A percentile compares a stretch with the other conserved stretches of the same genome.
These are phyloP conservation scores for Hibiscus syriacus DNA, from an alignment of 345 rosid genomes.

Conservation along the genomic window DNA sequence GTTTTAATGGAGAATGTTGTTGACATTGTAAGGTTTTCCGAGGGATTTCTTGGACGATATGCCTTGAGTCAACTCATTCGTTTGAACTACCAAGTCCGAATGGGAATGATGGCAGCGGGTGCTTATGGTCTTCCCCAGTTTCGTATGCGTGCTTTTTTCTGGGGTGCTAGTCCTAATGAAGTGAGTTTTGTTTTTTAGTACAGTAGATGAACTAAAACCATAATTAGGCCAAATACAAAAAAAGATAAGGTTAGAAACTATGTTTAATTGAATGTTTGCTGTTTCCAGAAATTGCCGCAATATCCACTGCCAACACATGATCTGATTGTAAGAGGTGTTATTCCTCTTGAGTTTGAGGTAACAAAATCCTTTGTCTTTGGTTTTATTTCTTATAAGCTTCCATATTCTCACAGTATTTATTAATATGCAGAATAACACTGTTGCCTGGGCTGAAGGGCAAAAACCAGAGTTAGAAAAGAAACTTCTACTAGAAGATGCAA, in stretches of 20 bases:
- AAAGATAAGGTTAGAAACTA: too few species aligned
- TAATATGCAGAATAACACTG: constrained; percentile 32
- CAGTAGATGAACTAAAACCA: too few species aligned
- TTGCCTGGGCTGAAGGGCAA: constrained; percentile 39
- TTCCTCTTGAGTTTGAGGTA: constrained; percentile 65
- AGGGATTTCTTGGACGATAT: background rate
- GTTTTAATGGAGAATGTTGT: background rate
- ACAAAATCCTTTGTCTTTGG: background rate
- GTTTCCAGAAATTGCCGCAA: constrained; percentile 52
- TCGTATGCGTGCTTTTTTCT: background rate
- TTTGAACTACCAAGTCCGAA: background rate
- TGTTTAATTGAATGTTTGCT: background rate
- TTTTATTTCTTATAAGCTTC: background rate
- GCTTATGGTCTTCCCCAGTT: background rate
- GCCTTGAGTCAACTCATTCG: background rate
- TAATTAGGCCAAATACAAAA: background rate
- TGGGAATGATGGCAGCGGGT: background rate
- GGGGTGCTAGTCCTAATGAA: background rate
- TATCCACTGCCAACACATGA: constrained; percentile 82
- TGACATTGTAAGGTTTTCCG: background rate
- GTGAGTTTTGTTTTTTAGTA: background rate
- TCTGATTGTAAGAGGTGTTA: constrained; percentile 44
- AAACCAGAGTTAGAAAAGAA: constrained; percentile 22
- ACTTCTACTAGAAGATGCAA: constrained; percentile 43
- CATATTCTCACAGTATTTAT: background rate